Evolutionary conservation across 495 filamentous ascomycete species (phyloP).

Genomic region (Trypethelium eluteriae): DNA sequence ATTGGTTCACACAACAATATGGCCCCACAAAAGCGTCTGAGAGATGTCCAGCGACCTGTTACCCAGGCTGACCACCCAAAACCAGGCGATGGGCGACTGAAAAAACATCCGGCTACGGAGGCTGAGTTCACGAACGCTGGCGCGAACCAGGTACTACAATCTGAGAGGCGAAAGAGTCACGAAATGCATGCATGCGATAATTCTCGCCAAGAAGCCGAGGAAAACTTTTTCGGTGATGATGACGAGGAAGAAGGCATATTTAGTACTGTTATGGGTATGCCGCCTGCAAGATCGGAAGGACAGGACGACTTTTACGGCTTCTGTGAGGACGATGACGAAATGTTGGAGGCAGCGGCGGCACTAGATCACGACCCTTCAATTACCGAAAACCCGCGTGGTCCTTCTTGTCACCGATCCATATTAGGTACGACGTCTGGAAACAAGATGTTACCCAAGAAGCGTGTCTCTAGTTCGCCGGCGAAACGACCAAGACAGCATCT

Average conservation of each 20-base stretch:
- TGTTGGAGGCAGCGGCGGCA: slow-evolving; percentile 54
- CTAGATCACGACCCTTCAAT: slow-evolving; percentile 44
- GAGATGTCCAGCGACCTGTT: neutral
- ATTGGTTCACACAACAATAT: neutral
- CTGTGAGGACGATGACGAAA: slow-evolving; percentile 55
- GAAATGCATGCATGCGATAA: slow-evolving; percentile 10
- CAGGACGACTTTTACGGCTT: slow-evolving; percentile 25
- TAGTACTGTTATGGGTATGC: slow-evolving; percentile 26
- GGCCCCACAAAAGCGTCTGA: neutral
- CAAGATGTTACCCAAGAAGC: slow-evolving; percentile 33
- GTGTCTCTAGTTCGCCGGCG: slow-evolving; percentile 19
- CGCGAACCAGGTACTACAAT: neutral
- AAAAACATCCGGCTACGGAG: too few relatives aligned
- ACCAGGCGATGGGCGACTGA: too few relatives aligned
- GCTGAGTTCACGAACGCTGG: neutral
- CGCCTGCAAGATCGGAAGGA: slow-evolving; percentile 20
- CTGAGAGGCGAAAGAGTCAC: neutral
- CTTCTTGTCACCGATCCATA: slow-evolving; percentile 17
- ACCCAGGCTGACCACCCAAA: too few relatives aligned
- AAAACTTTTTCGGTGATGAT: slow-evolving; percentile 3
- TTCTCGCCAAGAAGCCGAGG: slow-evolving; percentile 11
- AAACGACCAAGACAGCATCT: slow-evolving; percentile 7
- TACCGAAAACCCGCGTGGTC: neutral
- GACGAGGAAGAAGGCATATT: slow-evolving; percentile 14
- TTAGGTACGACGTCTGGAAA: slow-evolving; percentile 54